phyloP scores from a whole-genome alignment of 768 basidiomycete species.

The Hygrophoropsis aurantiaca region DNA sequence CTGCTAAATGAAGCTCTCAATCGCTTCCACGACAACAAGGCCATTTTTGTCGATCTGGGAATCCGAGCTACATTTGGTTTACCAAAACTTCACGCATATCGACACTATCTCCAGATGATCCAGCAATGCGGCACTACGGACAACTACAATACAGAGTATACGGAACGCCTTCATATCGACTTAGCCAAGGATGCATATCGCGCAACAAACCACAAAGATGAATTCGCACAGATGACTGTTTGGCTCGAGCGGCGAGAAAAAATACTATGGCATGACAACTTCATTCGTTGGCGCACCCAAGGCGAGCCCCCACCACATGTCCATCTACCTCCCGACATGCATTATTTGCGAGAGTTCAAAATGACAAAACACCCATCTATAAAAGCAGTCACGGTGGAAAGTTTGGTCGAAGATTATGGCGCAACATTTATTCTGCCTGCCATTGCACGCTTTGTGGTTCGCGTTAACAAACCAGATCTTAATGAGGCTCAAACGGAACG shows the following conservation, averaged over 20 bases:
- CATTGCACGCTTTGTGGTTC: slow-evolving; percentile 26
- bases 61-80: too few relatives aligned
- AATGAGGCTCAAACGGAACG: slow-evolving; percentile 16
- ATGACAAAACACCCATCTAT: slow-evolving; percentile 26
- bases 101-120: too few relatives aligned
- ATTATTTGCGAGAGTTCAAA: slow-evolving; percentile 6
- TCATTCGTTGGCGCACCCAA: slow-evolving; percentile 18
- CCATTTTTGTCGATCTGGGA: slow-evolving; percentile 30
- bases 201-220: slow-evolving; percentile 37
- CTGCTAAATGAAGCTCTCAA: slow-evolving; percentile 24
- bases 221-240: slow-evolving; percentile 36
- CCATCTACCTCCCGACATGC: slow-evolving; percentile 3
- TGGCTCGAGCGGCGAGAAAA: slow-evolving; percentile 37
- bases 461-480: slow-evolving; percentile 14
- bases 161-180: too few relatives aligned
- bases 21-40: slow-evolving; percentile 37
- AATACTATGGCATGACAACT: slow-evolving; percentile 21
- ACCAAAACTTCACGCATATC: too few relatives aligned
- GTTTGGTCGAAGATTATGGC: slow-evolving; percentile 23
- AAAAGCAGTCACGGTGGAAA: slow-evolving; percentile 21
- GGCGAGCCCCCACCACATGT: too few relatives aligned
- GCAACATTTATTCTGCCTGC: slow-evolving; percentile 23
- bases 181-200: too few relatives aligned
- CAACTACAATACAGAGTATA: too few relatives aligned
- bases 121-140: too few relatives aligned